Base-by-base conservation (phyloP, 2,329 filamentous ascomycete species). In the Epichloe aotearoae region DNA sequence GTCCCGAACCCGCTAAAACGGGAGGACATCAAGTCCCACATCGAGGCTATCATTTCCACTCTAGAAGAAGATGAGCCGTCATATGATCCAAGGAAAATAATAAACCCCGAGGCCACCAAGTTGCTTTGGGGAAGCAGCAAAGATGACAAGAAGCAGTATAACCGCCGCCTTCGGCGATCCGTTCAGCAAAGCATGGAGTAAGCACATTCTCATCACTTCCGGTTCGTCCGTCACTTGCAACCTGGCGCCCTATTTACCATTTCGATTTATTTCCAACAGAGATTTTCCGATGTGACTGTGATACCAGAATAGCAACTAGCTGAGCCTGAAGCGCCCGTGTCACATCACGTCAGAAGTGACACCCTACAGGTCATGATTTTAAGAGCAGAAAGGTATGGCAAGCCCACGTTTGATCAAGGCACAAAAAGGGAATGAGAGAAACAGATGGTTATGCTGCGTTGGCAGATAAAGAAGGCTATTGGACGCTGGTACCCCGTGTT, bases 21-120 rank as follows among this genome's bases (percentile, higher is more conserved):
- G 5, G 89, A 95, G 54, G 89, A 95, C 59, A 80, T 91, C 59
- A 80, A 79, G 53, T 81, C 83, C 3, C 91, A 97, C 58, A 83
- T 98, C 42, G 84, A 94, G 50, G 86, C 84, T 4, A 84, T 97
- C 51, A 80, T 96, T 55, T 75, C 78, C 6, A 77, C 84, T 1
- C 73, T 97, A n/a, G 89, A 96, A 62, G 90, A 97, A 51, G 88
- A 94, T 53, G 76, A 81, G 2, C 88, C 90, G 0, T 83, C 86
- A 0, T 97, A 95, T 62, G 93, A 98, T 62, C 93, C 93, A 1
- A 79, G 91, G 44, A 90, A 87, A 11, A 78, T 88, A 34, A 88
- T 97, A 38, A 84, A 95, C 56, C 85, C 83, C 0, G 90, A 95
- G 60, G 89, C 90, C 2, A 83, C 86, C 40, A 87, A 83, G 65